phyloP scores from a whole-genome alignment of 148 eudicot species.

The Fagopyrum tataricum region DNA sequence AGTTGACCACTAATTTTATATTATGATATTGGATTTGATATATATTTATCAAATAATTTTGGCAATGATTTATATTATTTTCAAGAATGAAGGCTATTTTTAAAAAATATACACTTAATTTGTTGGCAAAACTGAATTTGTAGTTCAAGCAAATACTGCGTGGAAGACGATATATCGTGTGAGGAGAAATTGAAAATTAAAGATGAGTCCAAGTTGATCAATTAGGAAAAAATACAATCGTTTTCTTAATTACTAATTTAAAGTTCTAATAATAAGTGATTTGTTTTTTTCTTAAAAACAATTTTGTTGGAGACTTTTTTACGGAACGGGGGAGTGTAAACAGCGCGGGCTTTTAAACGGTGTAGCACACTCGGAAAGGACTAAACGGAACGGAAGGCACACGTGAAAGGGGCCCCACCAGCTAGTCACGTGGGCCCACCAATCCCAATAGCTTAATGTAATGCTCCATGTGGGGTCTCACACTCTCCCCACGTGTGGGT shows the following conservation, averaged over 20 bases:
- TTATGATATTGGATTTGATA: no score
- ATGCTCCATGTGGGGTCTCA: slow-evolving; percentile 7
- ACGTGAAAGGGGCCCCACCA: slow-evolving; percentile 6
- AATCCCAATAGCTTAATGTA: no score
- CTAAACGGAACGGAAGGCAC: neutral
- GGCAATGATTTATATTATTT: no score
- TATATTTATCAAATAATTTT: no score
- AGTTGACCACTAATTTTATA: no score
- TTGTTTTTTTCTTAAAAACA: neutral
- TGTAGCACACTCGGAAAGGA: slow-evolving; percentile 9
- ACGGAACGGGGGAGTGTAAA: neutral
- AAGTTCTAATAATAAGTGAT: neutral
- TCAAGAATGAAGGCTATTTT: no score
- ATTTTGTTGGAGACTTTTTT: neutral
- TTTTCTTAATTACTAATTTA: neutral
- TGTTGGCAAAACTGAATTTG: no score
- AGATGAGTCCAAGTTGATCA: neutral
- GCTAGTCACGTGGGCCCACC: neutral
- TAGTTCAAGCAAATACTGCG: no score
- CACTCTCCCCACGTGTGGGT: slow-evolving; percentile 10
- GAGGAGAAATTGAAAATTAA: neutral
- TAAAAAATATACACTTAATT: no score
- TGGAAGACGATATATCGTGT: neutral
- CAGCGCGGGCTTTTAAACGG: slow-evolving; percentile 13
- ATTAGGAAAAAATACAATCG: neutral